Percentiles rank a stretch among this genome's conserved stretches.
Conservation (phyloP, 2,329 filamentous ascomycete genomes). For the Colletotrichum gigasporum region DNA sequence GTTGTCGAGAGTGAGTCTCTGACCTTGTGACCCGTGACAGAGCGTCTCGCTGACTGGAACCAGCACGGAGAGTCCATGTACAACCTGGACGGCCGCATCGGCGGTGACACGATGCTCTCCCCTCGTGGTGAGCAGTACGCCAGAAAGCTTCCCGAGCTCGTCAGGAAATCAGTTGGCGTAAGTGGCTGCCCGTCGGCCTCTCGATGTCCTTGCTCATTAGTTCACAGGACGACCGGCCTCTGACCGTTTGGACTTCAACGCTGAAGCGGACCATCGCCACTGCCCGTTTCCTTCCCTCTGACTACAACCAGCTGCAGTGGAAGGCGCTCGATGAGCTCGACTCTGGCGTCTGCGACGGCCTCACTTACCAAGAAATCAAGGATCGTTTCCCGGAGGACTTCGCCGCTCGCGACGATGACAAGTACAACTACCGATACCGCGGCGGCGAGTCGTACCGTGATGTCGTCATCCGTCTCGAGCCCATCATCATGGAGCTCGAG, state of each 20-base stretch:
- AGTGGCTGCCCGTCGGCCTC: slow-evolving; percentile 40
- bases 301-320: slow-evolving; percentile 97
- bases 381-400: slow-evolving; percentile 94
- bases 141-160: slow-evolving; percentile 82
- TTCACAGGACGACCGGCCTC: slow-evolving; percentile 65
- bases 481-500: slow-evolving; percentile 99
- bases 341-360: slow-evolving; percentile 93
- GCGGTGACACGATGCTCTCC: slow-evolving; percentile 89
- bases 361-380: slow-evolving; percentile 96
- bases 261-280: slow-evolving; percentile 89
- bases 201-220: background rate
- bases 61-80: slow-evolving; percentile 95
- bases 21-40: background rate
- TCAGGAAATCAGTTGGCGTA: slow-evolving; percentile 88
- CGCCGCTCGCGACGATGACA: slow-evolving; percentile 93
- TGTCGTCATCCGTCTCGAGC: slow-evolving; percentile 95
- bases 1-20: slow-evolving; percentile 81
- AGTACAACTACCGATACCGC: slow-evolving; percentile 99
- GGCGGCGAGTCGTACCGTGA: slow-evolving; percentile 96
- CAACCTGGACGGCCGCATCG: slow-evolving; percentile 91
- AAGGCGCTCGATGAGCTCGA: slow-evolving; percentile 98
- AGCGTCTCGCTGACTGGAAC: background rate
- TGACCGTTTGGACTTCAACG: slow-evolving; percentile 71
- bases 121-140: slow-evolving; percentile 89
- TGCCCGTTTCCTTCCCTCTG: slow-evolving; percentile 79